Base-by-base conservation (phyloP, 106 monocot genomes). In the Dendrobium officinale region DNA sequence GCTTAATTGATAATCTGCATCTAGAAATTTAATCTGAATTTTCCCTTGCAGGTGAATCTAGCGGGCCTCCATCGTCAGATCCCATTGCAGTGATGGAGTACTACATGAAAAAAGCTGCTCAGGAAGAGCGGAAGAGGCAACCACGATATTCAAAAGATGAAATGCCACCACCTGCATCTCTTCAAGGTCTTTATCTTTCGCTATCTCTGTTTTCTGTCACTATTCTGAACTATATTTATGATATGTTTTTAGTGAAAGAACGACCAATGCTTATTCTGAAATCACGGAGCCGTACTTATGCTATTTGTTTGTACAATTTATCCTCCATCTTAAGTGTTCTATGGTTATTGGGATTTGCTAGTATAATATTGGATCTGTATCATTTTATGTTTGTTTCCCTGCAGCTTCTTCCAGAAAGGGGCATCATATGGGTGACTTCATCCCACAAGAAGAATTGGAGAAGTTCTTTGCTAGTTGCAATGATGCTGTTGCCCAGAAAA, bases 111-210 rank as follows among this genome's bases (percentile, higher is more conserved):
- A 99, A 90, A 72, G 98, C 98, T 67, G 98, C 98, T 24, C 94
- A 91, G 37, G 98, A 98, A 80, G 98, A 98, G 59, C 81, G 89
- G 42, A 98, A 86, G 83, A 91, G 92, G 82, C 95, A 82, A 77
- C 89, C 84, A 26, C 92, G 79, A 79, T 83, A 89, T 16, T 95
- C 92, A 20, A 98, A 95, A 78, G 92, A 95, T 88, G 98, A 99
- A 87, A 99, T 99, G 98, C 98, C 98, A n/a, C 98, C 98, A 29
- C 98, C 98, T 85, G 89, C 94, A 77, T 99, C 92, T 70, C 92
- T 95, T 84, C 92, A 91, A 92, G 98, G 98, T 99, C 11, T 13
- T 2, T 79, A 15, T 70, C 33, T 33, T 70, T 37, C 4, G 33
- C 13, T 70, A 13, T 13, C 15, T 61, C 82, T 67, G 31, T 55